phyloP scores from a whole-genome alignment of 2,329 filamentous ascomycete genomes.

The Aurifilum marmelostoma region DNA sequence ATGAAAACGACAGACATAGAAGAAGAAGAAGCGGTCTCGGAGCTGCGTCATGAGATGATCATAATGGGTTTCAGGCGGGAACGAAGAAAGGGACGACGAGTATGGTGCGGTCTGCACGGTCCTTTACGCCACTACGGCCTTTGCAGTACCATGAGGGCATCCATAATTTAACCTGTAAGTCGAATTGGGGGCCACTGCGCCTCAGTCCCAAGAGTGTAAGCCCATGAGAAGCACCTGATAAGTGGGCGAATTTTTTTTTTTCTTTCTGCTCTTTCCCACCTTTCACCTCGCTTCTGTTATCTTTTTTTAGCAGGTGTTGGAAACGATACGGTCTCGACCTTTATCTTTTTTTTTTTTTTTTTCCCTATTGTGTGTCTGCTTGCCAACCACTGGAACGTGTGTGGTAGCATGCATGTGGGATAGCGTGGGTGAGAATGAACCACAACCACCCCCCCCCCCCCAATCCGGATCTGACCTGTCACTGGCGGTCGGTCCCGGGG shows the following conservation, averaged over 20 bases:
- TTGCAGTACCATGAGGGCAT: not conserved
- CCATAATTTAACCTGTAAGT: not conserved
- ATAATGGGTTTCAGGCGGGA: not conserved
- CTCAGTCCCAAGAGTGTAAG: not conserved
- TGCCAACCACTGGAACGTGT: not conserved
- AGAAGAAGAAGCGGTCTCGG: not conserved
- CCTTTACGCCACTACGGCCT: not conserved
- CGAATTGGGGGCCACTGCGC: not conserved
- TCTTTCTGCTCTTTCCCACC: too few relatives aligned
- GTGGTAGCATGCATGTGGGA: not conserved
- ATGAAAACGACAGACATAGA: too few relatives aligned
- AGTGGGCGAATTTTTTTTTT: not conserved
- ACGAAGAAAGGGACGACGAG: not conserved
- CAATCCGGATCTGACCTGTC: slow-evolving; percentile 1
- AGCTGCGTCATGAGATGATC: not conserved
- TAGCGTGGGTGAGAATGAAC: not conserved
- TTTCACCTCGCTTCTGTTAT: not conserved
- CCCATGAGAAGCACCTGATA: slow-evolving; percentile 4
- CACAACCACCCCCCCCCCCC: not conserved
- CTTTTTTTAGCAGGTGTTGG: not conserved
- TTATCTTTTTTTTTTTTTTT: not conserved
- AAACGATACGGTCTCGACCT: not conserved
- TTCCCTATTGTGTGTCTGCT: too few relatives aligned
- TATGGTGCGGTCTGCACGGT: not conserved
- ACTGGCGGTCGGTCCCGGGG: slow-evolving; percentile 7